Evolutionary conservation across 78 protist genomes (phyloP).

Genomic region (Dictyostelium brefeldianum): DNA sequence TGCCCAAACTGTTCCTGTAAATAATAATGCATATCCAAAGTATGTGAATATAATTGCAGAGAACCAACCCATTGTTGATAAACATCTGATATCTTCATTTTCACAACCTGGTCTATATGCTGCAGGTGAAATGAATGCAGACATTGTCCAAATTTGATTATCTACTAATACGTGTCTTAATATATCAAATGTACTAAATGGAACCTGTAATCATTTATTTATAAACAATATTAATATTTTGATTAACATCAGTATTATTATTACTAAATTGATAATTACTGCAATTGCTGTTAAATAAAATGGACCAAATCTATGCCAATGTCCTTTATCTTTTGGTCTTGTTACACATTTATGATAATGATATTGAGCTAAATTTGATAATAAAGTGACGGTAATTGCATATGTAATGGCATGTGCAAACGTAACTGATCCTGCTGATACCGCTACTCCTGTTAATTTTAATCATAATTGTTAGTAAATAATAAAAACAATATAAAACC

Average conservation of each 20-base stretch:
- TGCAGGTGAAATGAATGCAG: conserved; percentile 8
- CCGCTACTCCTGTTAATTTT: conserved; percentile 39
- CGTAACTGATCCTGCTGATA: conserved; percentile 26
- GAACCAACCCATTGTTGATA: conserved; percentile 58
- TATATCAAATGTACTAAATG: conserved; percentile 43
- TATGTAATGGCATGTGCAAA: conserved; percentile 71
- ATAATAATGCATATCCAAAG: conserved; percentile 34
- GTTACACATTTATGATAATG: conserved; percentile 43
- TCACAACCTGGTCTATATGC: conserved; percentile 70
- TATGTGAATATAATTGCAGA: conserved; percentile 55
- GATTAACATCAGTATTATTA: too few relatives aligned
- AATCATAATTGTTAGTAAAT: not conserved
- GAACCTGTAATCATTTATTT: not conserved
- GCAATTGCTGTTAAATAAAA: conserved; percentile 60
- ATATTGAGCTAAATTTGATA: conserved; percentile 55
- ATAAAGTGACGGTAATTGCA: conserved; percentile 44
- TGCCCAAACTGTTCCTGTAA: conserved; percentile 59
- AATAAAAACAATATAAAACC: too few relatives aligned
- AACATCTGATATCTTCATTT: conserved; percentile 26
- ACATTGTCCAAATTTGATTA: conserved; percentile 46
- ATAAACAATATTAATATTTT: too few relatives aligned
- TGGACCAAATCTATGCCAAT: conserved; percentile 67
- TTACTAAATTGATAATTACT: not conserved
- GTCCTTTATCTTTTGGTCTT: conserved; percentile 50
- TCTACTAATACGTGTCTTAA: conserved; percentile 60